phyloP scores from a whole-genome alignment of 768 basidiomycete species.

The Butyriboletus loyo region DNA sequence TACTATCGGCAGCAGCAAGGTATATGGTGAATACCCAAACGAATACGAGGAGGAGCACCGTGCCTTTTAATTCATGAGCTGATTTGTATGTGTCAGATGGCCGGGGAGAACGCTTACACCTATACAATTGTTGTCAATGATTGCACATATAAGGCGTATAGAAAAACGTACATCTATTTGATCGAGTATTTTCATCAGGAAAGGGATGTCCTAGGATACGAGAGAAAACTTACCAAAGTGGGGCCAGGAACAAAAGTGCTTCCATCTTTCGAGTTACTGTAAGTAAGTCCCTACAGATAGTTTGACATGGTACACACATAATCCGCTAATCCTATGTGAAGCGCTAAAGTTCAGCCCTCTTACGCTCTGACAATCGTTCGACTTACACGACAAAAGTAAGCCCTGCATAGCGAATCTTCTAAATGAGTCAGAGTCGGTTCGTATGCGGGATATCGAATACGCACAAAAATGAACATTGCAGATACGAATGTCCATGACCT shows the following conservation, averaged over 20 bases:
- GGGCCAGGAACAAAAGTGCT: conserved; percentile 19
- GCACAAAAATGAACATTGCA: conserved; percentile 12
- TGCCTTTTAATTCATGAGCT: conserved; percentile 8
- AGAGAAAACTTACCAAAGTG: background rate
- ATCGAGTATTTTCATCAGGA: background rate
- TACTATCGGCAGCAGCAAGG: conserved; percentile 18
- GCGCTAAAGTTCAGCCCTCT: background rate
- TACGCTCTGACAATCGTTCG: background rate
- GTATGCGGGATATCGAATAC: background rate
- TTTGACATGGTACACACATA: conserved; percentile 4
- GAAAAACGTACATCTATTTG: conserved; percentile 14
- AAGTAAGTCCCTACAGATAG: background rate
- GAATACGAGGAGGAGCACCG: background rate
- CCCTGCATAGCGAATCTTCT: conserved; percentile 21
- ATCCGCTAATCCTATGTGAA: background rate
- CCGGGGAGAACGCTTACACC: conserved; percentile 10
- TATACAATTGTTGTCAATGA: background rate
- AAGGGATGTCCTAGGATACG: background rate
- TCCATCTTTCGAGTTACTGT: conserved; percentile 8
- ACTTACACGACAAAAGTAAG: conserved; percentile 10
- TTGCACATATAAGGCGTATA: background rate
- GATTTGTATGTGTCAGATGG: background rate
- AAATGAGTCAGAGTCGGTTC: background rate
- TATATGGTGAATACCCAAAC: conserved; percentile 6
- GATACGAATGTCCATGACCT: conserved; percentile 16